A percentile compares a stretch with the other conserved stretches of the same genome.
phyloP scores from a whole-genome alignment of 192 early-diverging fungal genomes.

The Piromyces finnis region DNA sequence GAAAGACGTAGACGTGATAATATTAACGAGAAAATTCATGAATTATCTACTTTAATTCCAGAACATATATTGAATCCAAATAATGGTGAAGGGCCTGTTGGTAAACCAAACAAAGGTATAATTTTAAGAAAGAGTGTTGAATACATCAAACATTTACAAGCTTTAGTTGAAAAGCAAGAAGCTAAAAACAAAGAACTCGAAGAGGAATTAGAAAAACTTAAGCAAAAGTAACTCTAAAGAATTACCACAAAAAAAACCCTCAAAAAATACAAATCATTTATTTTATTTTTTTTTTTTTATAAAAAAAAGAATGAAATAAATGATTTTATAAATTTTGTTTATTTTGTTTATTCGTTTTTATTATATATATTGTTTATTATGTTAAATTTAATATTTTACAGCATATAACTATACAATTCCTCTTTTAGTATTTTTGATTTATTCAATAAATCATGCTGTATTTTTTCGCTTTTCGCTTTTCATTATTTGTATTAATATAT shows the following conservation, averaged over 20 bases:
- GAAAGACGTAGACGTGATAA: conserved; percentile 89
- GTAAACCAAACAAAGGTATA: conserved; percentile 92
- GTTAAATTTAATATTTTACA: too few species aligned
- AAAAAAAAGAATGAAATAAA: too few species aligned
- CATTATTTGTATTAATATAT: too few species aligned
- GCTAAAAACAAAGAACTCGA: conserved; percentile 57
- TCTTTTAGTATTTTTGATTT: too few species aligned
- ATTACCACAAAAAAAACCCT: background rate
- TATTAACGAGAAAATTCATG: conserved; percentile 97
- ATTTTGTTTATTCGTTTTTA: too few species aligned
- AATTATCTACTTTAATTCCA: conserved; percentile 69
- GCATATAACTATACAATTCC: too few species aligned
- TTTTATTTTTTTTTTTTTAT: background rate
- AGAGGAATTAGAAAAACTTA: conserved; percentile 15
- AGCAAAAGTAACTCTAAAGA: conserved; percentile 1
- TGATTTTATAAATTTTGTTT: too few species aligned
- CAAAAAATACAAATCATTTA: too few species aligned
- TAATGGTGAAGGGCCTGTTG: conserved; percentile 18
- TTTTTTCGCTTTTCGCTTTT: too few species aligned
- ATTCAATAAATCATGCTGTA: too few species aligned
- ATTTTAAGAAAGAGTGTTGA: conserved; percentile 87
- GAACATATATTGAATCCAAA: conserved; percentile 42
- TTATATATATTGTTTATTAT: too few species aligned
- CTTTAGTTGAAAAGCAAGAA: conserved; percentile 40
- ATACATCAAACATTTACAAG: conserved; percentile 68